Percentiles rank a stretch among this genome's conserved stretches.
These are phyloP conservation scores for Diplodia sapinea DNA, from an alignment of 2,329 filamentous ascomycete genomes.

Conservation along the genomic window DNA sequence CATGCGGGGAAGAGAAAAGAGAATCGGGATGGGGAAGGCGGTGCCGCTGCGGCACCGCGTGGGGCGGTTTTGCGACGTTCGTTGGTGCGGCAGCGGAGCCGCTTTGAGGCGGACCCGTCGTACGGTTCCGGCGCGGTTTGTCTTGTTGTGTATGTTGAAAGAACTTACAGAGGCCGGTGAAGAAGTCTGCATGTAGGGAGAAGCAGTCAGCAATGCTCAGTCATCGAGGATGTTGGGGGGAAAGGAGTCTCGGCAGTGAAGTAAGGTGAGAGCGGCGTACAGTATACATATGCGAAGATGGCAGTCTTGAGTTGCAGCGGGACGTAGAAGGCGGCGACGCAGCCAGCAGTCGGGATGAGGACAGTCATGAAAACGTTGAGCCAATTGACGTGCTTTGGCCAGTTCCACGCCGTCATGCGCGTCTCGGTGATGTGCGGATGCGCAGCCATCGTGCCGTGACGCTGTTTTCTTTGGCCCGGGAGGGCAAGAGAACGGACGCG, in stretches of 20 bases:
- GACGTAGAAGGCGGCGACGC: slow-evolving; percentile 76
- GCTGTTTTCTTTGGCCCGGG: neutral
- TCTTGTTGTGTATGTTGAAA: neutral
- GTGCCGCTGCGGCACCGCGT: neutral
- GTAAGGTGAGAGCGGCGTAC: neutral
- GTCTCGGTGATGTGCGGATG: slow-evolving; percentile 75
- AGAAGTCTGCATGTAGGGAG: slow-evolving; percentile 61
- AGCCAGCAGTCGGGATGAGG: slow-evolving; percentile 74
- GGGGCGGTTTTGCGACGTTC: neutral
- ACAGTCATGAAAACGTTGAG: slow-evolving; percentile 84
- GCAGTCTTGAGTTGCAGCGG: slow-evolving; percentile 74
- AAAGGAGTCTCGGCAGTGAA: no score
- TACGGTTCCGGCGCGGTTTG: neutral
- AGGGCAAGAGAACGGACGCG: slow-evolving; percentile 9
- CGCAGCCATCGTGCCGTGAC: slow-evolving; percentile 15
- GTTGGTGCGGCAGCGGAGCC: slow-evolving; percentile 5
- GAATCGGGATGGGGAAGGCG: neutral
- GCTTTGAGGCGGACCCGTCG: neutral
- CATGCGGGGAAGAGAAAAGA: no score
- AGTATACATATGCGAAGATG: slow-evolving; percentile 76
- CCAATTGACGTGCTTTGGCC: slow-evolving; percentile 95
- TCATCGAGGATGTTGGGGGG: neutral
- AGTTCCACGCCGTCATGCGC: slow-evolving; percentile 80
- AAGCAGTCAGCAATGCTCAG: neutral
- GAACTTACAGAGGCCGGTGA: slow-evolving; percentile 65